phyloP scores from a whole-genome alignment of 257 asterid genomes.

The Plantago elongata region DNA sequence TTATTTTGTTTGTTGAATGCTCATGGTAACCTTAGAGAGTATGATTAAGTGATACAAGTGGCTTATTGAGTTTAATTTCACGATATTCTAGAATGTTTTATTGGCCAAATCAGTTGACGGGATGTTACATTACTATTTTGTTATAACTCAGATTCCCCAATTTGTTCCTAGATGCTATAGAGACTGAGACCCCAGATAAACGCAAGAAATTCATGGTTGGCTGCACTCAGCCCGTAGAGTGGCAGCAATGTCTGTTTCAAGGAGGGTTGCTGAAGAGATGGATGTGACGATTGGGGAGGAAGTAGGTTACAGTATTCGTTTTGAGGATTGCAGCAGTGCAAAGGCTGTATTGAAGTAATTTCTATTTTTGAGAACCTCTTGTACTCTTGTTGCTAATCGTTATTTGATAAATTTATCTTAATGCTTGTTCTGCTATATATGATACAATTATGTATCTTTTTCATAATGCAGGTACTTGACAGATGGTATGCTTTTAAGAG shows the following conservation, averaged over 20 bases:
- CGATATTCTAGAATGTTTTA: not conserved
- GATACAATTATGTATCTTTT: no score
- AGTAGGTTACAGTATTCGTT: constrained; percentile 93
- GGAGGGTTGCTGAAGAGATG: constrained; percentile 98
- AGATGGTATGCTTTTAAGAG: constrained; percentile 97
- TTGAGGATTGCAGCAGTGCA: constrained; percentile 89
- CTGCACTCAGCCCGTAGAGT: constrained; percentile 93
- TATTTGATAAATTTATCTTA: no score
- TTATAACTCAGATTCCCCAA: constrained; percentile 89
- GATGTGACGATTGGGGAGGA: constrained; percentile 91
- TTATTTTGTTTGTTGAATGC: not conserved
- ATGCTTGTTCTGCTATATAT: no score
- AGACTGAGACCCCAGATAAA: constrained; percentile 60
- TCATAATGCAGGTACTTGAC: constrained; percentile 42
- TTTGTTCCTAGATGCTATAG: constrained; percentile 93
- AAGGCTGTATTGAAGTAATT: constrained; percentile 59
- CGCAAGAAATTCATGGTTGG: constrained; percentile 77
- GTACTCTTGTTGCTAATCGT: no score
- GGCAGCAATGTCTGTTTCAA: constrained; percentile 95
- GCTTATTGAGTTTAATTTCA: no score
- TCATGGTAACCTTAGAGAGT: no score
- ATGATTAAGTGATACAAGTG: no score
- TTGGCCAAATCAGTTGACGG: constrained; percentile 92
- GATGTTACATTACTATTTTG: constrained; percentile 20
- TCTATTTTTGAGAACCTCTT: no score